These are phyloP conservation scores for Leccinum huronense DNA, from an alignment of 1,284 basidiomycete genomes.

Conservation along the genomic window DNA sequence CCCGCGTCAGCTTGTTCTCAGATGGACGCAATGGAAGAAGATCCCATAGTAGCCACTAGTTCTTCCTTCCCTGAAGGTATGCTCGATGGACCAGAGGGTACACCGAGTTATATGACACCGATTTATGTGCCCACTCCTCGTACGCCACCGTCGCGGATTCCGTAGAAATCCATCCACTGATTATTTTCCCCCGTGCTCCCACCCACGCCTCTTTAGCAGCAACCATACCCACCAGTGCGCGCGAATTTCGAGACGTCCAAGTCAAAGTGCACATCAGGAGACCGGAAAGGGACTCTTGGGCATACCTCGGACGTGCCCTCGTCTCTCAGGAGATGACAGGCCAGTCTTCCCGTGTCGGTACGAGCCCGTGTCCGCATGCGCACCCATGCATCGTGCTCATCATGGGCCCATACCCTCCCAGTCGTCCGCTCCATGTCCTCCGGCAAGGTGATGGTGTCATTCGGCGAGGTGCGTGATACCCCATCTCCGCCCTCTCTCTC, in stretches of 20 bases:
- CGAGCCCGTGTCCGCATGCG: conserved; percentile 31
- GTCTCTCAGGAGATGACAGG: conserved; percentile 70
- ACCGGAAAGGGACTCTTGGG: conserved; percentile 76
- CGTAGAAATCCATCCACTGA: conserved; percentile 15
- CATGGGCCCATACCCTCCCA: conserved; percentile 28
- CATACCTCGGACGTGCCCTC: conserved; percentile 71
- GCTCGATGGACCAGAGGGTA: conserved; percentile 19
- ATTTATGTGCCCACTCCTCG: conserved; percentile 21
- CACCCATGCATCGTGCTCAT: conserved; percentile 13
- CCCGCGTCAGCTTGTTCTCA: conserved; percentile 10
- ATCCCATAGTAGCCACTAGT: conserved; percentile 28
- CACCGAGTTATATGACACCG: conserved; percentile 2
- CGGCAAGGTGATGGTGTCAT: conserved; percentile 65
- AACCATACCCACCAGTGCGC: conserved; percentile 32
- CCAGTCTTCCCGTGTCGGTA: conserved; percentile 74
- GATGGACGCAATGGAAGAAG: conserved; percentile 38
- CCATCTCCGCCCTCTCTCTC: neutral
- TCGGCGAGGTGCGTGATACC: conserved; percentile 67
- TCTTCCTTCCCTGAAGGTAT: conserved; percentile 25
- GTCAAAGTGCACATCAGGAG: conserved; percentile 81
- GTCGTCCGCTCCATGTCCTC: conserved; percentile 66
- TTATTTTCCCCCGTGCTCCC: neutral
- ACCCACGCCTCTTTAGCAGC: conserved; percentile 20
- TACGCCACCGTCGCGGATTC: conserved; percentile 17
- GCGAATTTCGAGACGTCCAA: conserved; percentile 70